Base-by-base conservation (phyloP, 495 filamentous ascomycete species). In the Annulohypoxylon stygium region DNA sequence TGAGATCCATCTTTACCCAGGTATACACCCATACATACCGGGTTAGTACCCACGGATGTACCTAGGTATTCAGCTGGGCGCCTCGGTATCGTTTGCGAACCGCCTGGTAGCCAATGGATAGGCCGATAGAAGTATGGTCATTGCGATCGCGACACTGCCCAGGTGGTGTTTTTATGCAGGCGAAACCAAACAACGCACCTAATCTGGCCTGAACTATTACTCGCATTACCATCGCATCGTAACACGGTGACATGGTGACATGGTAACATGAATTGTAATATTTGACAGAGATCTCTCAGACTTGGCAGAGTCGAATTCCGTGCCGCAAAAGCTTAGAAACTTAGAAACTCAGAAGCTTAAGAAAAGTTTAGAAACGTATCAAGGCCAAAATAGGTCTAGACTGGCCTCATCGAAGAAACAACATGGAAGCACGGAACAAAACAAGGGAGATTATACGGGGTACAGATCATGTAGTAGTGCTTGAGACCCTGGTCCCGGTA, bases 391-490 rank as follows among this genome's bases (percentile, higher is more conserved):
- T 62, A 33, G 48, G 63, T 54, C 43, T 30, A 11, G 30, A 25
- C 37, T 55, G 43, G 30, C 48, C 33, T 53, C 54, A 53, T 45
- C 39, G 37, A 71, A 55, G 61, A 71, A 71, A 71, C 61, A 66
- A 30, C 1, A 58, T 53, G 36, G 30, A 54, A 51, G 62, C 33
- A 62, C 69, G 59, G 70, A 67, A 72, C 64, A 67, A 69, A 69
- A 73, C 71, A 60, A 69, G 47, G 61, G 30, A 65, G 65, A 61
- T 69, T 69, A 69, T 64, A 73, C 65, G 71, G 71, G 71, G 71
- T 63, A 62, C 51, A 36, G 59, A 54, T 73, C 61, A 73, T 73
- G 70, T 63, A 20, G 60, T 69, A 65, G 45, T 66, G 61, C 45
- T 61, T 41, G 48, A 33, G 6, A 37, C 41, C 34, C 61, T 65